A percentile compares a stretch with the other conserved stretches of the same genome.
Evolutionary conservation across 768 basidiomycete species (phyloP).

Genomic region (Suillus variegatus): DNA sequence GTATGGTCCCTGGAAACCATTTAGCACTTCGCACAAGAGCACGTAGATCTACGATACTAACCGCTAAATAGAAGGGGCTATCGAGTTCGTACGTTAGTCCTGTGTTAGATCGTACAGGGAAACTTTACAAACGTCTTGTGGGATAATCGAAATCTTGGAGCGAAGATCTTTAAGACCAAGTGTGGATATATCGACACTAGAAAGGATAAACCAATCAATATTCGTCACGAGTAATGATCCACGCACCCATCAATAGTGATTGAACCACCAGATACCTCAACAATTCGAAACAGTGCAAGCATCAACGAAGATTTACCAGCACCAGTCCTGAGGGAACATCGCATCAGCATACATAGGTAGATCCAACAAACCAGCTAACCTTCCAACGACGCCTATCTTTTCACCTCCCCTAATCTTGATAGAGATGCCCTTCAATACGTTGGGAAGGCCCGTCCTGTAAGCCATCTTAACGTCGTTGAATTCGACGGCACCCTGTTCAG

Average conservation of each 20-base stretch:
- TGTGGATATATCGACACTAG: slow-evolving; percentile 63
- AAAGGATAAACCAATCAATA: slow-evolving; percentile 8
- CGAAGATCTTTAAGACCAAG: slow-evolving; percentile 68
- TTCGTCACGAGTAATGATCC: neutral
- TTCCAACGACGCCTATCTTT: slow-evolving; percentile 78
- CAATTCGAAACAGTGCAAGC: slow-evolving; percentile 65
- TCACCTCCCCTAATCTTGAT: slow-evolving; percentile 64
- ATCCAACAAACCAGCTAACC: slow-evolving; percentile 27
- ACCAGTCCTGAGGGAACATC: slow-evolving; percentile 37
- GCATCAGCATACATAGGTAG: neutral
- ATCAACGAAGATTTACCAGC: slow-evolving; percentile 67
- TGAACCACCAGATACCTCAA: slow-evolving; percentile 60
- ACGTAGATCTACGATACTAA: slow-evolving; percentile 34
- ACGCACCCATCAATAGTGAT: slow-evolving; percentile 66
- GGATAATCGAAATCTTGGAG: slow-evolving; percentile 61
- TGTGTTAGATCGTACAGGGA: neutral
- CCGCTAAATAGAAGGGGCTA: slow-evolving; percentile 62
- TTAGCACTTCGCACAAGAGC: slow-evolving; percentile 13
- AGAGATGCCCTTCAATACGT: slow-evolving; percentile 66
- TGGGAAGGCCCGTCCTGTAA: slow-evolving; percentile 72
- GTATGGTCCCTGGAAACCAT: slow-evolving; percentile 50
- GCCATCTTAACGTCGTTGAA: slow-evolving; percentile 61
- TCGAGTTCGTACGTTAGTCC: slow-evolving; percentile 11
- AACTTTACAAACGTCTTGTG: slow-evolving; percentile 55
- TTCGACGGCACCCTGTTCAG: slow-evolving; percentile 55